Conservation (phyloP, 768 basidiomycete genomes). For the Imleria badia region DNA sequence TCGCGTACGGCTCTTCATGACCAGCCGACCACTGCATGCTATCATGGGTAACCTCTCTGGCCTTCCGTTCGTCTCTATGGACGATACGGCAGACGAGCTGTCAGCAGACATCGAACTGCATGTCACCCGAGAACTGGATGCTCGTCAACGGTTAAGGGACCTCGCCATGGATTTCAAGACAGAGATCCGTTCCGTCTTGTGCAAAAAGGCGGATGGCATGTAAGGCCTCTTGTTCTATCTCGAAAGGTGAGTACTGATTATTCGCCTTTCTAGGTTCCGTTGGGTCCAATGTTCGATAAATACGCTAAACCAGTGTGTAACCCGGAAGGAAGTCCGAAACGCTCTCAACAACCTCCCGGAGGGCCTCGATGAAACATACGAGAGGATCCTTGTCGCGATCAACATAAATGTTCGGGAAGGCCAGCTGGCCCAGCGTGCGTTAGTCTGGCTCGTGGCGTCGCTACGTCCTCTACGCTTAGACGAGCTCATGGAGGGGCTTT, state of each 20-base stretch:
- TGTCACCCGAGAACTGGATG: background rate
- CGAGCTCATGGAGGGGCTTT: background rate
- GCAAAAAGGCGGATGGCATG: background rate
- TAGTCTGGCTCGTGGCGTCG: background rate
- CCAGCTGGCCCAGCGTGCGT: background rate
- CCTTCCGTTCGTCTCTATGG: background rate
- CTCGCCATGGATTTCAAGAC: background rate
- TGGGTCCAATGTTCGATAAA: background rate
- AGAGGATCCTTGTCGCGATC: background rate
- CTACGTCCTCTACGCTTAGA: background rate
- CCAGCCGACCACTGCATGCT: background rate
- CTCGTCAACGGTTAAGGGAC: background rate
- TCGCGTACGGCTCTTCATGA: background rate
- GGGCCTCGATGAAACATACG: background rate
- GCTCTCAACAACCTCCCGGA: background rate
- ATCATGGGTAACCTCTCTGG: background rate
- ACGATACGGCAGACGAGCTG: background rate
- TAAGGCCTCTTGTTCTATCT: background rate
- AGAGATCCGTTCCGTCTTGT: background rate
- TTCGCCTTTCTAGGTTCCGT: background rate
- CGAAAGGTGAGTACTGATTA: background rate
- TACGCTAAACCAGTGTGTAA: background rate
- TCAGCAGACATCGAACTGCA: background rate
- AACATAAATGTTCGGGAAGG: background rate
- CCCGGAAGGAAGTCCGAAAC: background rate